Conservation (phyloP, 140 eudicot species). For the Erigeron philadelphicus region DNA sequence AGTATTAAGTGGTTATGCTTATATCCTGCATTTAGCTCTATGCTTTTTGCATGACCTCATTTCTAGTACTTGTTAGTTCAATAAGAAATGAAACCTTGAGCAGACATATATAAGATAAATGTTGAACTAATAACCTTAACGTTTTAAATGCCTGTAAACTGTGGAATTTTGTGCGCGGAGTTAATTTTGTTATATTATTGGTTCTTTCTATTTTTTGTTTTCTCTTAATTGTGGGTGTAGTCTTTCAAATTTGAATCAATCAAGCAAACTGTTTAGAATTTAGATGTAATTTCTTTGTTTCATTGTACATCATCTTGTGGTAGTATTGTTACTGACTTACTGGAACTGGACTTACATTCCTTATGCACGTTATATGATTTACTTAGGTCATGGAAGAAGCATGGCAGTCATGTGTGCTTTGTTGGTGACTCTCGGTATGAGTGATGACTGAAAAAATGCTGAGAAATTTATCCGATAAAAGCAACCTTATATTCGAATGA, state of each 20-base stretch:
- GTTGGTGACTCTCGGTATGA: slow-evolving; percentile 67
- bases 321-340: not conserved
- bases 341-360: not conserved
- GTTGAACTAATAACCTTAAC: too few species aligned
- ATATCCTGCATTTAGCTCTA: not conserved
- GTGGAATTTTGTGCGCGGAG: too few species aligned
- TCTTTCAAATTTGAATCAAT: too few species aligned
- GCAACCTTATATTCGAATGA: slow-evolving; percentile 69
- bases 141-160: too few species aligned
- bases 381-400: slow-evolving; percentile 80
- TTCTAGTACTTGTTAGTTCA: not conserved
- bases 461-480: slow-evolving; percentile 58
- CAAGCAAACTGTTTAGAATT: not conserved
- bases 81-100: not conserved
- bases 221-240: too few species aligned
- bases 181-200: too few species aligned
- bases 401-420: slow-evolving; percentile 82
- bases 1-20: not conserved
- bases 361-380: slow-evolving; percentile 4
- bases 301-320: slow-evolving; percentile 1
- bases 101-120: not conserved
- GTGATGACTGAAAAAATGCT: slow-evolving; percentile 79
- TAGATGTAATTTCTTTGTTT: not conserved
- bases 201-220: too few species aligned
- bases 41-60: not conserved